phyloP scores from a whole-genome alignment of 2,329 filamentous ascomycete genomes.

The Pyricularia pennisetigena region DNA sequence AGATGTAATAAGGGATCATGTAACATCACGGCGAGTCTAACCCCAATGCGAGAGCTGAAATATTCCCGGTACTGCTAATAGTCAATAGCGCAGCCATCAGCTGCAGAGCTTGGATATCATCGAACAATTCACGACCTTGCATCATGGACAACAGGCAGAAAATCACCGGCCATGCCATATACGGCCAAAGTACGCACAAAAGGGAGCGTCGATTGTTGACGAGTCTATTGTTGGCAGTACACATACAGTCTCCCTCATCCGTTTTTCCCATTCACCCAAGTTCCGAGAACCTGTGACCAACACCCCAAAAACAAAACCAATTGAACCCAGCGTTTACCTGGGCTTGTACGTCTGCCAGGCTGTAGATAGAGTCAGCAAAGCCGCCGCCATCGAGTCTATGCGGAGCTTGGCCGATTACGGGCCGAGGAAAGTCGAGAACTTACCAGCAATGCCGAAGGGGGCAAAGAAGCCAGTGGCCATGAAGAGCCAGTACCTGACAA shows the following conservation, averaged over 20 bases:
- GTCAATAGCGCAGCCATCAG: neutral
- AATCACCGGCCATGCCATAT: neutral
- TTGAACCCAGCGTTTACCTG: slow-evolving; percentile 19
- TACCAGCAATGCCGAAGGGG: slow-evolving; percentile 55
- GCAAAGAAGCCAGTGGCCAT: slow-evolving; percentile 44
- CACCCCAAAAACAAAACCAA: neutral
- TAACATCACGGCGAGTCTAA: neutral
- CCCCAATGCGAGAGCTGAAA: neutral
- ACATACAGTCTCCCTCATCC: slow-evolving; percentile 6
- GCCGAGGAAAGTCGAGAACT: slow-evolving; percentile 20
- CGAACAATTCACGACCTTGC: neutral
- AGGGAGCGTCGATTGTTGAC: slow-evolving; percentile 10
- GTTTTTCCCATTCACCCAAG: slow-evolving; percentile 7
- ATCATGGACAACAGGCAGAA: neutral
- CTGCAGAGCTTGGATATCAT: neutral
- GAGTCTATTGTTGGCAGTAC: slow-evolving; percentile 12
- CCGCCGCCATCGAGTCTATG: neutral
- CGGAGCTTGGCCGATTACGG: neutral
- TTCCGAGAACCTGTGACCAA: neutral
- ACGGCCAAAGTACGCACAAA: neutral
- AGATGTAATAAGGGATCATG: neutral
- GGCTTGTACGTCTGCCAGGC: slow-evolving; percentile 42
- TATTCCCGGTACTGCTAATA: neutral
- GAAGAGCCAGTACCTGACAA: slow-evolving; percentile 72
- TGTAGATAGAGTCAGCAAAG: slow-evolving; percentile 16